These are phyloP conservation scores for Psilocybe sp. DNA, from an alignment of 768 basidiomycete species.

Conservation along the genomic window DNA sequence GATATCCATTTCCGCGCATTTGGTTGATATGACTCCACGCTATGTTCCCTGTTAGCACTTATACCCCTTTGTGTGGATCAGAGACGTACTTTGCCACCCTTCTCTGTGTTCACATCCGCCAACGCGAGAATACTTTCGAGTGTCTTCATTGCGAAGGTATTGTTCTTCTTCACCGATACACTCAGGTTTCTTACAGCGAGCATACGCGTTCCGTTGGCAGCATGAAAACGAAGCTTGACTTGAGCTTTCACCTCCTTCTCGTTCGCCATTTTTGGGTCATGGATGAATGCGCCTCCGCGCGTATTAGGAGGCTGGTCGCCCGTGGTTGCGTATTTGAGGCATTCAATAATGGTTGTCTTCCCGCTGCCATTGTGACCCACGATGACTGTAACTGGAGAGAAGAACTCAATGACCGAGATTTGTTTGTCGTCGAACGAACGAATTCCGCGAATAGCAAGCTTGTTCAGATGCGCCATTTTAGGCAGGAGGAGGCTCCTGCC, in stretches of 20 bases:
- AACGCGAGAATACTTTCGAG: conserved; percentile 85
- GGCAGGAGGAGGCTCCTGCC: background rate
- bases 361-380: conserved; percentile 98
- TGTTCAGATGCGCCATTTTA: conserved; percentile 80
- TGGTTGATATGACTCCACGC: conserved; percentile 91
- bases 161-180: conserved; percentile 89
- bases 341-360: conserved; percentile 99
- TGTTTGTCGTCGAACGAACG: conserved; percentile 97
- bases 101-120: conserved; percentile 63
- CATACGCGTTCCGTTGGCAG: conserved; percentile 89
- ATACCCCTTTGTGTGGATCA: background rate
- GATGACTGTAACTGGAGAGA: conserved; percentile 95
- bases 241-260: conserved; percentile 99
- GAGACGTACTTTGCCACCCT: conserved; percentile 71
- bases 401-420: conserved; percentile 93
- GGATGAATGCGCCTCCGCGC: conserved; percentile 96
- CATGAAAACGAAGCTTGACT: conserved; percentile 90
- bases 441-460: conserved; percentile 91
- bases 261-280: conserved; percentile 99
- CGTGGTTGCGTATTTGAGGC: conserved; percentile 97
- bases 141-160: conserved; percentile 93
- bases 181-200: conserved; percentile 86
- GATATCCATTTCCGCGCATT: conserved; percentile 93
- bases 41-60: conserved; percentile 26
- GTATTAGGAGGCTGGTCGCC: conserved; percentile 98